Percentiles rank a stretch among this genome's conserved stretches.
These are phyloP conservation scores for Sechiopsis laciniata DNA, from an alignment of 306 rosid species.

Conservation along the genomic window DNA sequence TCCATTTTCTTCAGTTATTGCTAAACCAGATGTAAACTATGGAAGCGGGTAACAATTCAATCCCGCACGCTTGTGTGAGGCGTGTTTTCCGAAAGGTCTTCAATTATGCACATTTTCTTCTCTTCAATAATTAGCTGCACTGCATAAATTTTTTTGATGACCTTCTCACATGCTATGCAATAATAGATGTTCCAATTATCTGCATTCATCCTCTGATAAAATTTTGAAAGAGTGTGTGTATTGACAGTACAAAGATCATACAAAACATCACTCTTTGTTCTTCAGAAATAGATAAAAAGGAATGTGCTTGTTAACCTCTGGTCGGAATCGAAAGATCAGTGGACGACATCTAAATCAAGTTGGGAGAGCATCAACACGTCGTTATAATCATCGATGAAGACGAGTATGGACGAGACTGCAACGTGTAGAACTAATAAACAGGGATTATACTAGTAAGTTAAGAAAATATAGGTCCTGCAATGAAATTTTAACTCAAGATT, in stretches of 20 bases:
- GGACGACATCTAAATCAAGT: neutral
- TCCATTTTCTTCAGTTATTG: slow-evolving; percentile 69
- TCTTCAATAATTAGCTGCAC: slow-evolving; percentile 5
- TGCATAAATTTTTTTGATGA: neutral
- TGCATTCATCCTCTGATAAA: neutral
- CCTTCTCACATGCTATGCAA: neutral
- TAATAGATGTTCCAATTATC: neutral
- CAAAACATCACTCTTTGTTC: neutral
- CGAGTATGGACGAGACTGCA: neutral
- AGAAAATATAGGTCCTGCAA: neutral
- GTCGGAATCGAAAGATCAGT: neutral
- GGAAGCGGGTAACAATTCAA: slow-evolving; percentile 61
- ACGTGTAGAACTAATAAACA: neutral
- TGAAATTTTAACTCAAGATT: neutral
- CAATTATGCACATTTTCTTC: neutral
- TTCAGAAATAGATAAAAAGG: neutral
- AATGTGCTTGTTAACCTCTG: neutral
- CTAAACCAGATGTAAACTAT: slow-evolving; percentile 86
- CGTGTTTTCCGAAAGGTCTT: neutral
- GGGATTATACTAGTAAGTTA: neutral
- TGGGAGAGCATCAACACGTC: neutral
- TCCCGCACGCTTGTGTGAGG: neutral
- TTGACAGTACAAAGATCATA: neutral
- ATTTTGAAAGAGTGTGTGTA: neutral
- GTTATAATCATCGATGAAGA: neutral